A percentile compares a stretch with the other conserved stretches of the same genome.
phyloP scores from a whole-genome alignment of 805 yeast species.

The Yarrowia alimentaria region DNA sequence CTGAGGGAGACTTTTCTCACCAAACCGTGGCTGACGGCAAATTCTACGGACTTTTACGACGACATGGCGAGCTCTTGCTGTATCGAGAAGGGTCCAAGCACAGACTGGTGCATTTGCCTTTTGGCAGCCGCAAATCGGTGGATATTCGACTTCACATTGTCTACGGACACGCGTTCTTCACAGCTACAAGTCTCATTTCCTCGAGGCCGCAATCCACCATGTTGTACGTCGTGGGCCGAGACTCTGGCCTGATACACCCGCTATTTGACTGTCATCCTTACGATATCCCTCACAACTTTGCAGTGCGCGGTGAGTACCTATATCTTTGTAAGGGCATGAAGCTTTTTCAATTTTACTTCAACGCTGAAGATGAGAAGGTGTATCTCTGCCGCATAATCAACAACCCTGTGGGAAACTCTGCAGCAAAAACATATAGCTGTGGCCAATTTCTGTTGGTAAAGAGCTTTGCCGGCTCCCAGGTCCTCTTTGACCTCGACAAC shows the following conservation, averaged over 20 bases:
- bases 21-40: constrained; percentile 14
- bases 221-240: background rate
- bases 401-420: constrained; percentile 4
- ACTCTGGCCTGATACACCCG: background rate
- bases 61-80: background rate
- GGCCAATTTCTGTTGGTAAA: constrained; percentile 6
- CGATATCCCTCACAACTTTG: constrained; percentile 21
- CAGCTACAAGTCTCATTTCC: constrained; percentile 11
- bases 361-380: background rate
- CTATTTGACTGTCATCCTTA: constrained; percentile 21
- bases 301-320: constrained; percentile 7
- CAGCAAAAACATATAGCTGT: constrained; percentile 1
- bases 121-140: background rate
- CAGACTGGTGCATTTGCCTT: background rate
- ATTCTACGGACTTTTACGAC: background rate
- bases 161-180: constrained; percentile 15
- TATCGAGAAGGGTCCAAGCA: background rate
- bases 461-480: constrained; percentile 22
- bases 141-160: constrained; percentile 15
- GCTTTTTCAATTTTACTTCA: constrained; percentile 8
- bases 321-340: constrained; percentile 13
- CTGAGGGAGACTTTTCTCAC: background rate
- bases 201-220: constrained; percentile 1
- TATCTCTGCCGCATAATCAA: constrained; percentile 11
- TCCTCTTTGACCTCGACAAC: constrained; percentile 1